Percentiles rank a stretch among this genome's conserved stretches.
Conservation (phyloP, 2,329 filamentous ascomycete species). For the Penicillium sp. region DNA sequence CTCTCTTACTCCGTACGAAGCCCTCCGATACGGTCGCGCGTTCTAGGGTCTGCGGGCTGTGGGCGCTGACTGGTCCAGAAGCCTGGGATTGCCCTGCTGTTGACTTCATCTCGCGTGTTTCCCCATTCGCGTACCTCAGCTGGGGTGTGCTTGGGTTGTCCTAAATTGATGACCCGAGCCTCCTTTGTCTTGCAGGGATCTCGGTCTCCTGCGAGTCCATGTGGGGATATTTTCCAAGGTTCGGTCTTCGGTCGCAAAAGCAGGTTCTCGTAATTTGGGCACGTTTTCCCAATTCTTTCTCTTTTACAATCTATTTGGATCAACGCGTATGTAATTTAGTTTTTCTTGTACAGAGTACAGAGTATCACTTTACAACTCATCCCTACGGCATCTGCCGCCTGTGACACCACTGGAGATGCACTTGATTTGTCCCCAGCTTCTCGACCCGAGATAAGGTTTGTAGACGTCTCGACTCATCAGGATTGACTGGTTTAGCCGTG, state of each 20-base stretch:
- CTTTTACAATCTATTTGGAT: constrained; percentile 5
- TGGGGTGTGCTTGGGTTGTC: not conserved
- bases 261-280: constrained; percentile 21
- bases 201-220: constrained; percentile 18
- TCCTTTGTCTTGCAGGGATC: constrained; percentile 23
- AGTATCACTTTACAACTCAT: constrained; percentile 10
- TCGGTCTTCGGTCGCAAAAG: constrained; percentile 18
- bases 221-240: constrained; percentile 18
- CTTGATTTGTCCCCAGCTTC: constrained; percentile 13
- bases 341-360: not conserved
- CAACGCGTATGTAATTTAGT: not conserved
- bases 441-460: constrained; percentile 8
- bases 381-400: constrained; percentile 6
- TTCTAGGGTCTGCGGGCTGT: constrained; percentile 25
- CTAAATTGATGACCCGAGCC: constrained; percentile 18
- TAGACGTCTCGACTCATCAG: constrained; percentile 6
- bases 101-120: constrained; percentile 21
- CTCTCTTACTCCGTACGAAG: constrained; percentile 14
- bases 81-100: constrained; percentile 25
- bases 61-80: constrained; percentile 30
- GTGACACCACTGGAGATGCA: constrained; percentile 14
- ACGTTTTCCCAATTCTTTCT: constrained; percentile 17
- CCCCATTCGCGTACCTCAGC: constrained; percentile 21
- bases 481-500: constrained; percentile 1
- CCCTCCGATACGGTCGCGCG: constrained; percentile 32